A percentile compares a stretch with the other conserved stretches of the same genome.
Evolutionary conservation across 805 yeast species (phyloP).

Genomic region (Candida broadrunensis): DNA sequence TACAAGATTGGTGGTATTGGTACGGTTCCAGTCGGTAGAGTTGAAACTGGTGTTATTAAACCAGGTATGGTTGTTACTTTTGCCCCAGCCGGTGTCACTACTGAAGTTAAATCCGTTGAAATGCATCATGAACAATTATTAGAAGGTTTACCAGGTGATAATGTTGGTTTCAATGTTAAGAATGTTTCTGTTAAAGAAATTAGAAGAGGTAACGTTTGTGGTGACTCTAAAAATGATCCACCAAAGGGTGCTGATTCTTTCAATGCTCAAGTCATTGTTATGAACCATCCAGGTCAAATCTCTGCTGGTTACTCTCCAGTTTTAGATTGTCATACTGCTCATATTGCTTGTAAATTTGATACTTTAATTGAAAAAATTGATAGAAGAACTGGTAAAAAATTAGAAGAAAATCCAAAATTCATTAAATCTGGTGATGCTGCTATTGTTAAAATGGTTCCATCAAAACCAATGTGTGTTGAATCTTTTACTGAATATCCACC

Average conservation of each 20-base stretch:
- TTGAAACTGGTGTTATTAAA: conserved; percentile 89
- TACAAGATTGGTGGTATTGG: conserved; percentile 93
- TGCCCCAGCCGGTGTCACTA: conserved; percentile 89
- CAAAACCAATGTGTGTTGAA: conserved; percentile 45
- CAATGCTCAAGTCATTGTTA: conserved; percentile 82
- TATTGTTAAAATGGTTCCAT: conserved; percentile 40
- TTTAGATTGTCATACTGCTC: conserved; percentile 90
- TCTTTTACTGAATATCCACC: conserved; percentile 45
- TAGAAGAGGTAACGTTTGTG: conserved; percentile 90
- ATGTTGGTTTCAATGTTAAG: conserved; percentile 88
- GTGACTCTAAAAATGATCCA: conserved; percentile 89
- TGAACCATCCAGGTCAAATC: conserved; percentile 92
- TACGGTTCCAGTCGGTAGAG: conserved; percentile 92
- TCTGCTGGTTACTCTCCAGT: conserved; percentile 91
- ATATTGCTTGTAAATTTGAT: conserved; percentile 86
- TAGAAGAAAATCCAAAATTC: conserved; percentile 32
- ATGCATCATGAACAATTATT: conserved; percentile 81
- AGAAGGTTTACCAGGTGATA: conserved; percentile 89
- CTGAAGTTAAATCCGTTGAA: conserved; percentile 87
- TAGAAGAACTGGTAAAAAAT: conserved; percentile 56
- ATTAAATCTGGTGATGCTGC: conserved; percentile 40
- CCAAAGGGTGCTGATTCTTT: conserved; percentile 76
- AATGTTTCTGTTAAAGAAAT: conserved; percentile 85
- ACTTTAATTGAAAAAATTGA: conserved; percentile 79
- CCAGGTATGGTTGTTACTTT: conserved; percentile 88